Conservation (phyloP, 352 stramenopile species). For the Pythium scleroteichum region DNA sequence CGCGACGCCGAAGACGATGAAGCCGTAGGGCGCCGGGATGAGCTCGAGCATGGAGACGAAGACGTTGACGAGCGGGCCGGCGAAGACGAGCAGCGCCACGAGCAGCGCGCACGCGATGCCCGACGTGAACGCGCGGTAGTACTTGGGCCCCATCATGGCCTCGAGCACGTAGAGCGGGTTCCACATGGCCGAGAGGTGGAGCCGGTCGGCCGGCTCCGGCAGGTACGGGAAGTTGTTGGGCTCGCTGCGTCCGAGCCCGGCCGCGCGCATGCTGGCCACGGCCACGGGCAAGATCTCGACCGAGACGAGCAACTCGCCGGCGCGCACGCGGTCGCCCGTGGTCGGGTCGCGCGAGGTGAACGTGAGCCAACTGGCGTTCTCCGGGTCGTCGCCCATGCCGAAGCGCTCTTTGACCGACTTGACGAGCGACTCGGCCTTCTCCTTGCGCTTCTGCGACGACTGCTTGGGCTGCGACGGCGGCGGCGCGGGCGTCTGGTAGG, state of each 20-base stretch:
- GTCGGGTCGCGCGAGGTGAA: constrained; percentile 63
- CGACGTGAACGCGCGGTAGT: constrained; percentile 68
- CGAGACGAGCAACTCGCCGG: constrained; percentile 67
- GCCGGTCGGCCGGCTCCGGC: constrained; percentile 66
- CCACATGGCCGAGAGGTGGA: constrained; percentile 80
- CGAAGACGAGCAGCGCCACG: constrained; percentile 62
- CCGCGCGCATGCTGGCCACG: constrained; percentile 55
- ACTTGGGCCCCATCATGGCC: constrained; percentile 72
- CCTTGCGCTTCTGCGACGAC: constrained; percentile 42
- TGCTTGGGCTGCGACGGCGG: constrained; percentile 20
- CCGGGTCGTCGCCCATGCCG: constrained; percentile 75
- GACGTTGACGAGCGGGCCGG: constrained; percentile 71
- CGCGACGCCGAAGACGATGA: constrained; percentile 55
- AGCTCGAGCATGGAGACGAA: constrained; percentile 67
- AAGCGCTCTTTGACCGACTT: constrained; percentile 76
- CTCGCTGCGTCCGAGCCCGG: constrained; percentile 72
- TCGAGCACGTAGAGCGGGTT: constrained; percentile 83
- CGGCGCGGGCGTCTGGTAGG: constrained; percentile 10
- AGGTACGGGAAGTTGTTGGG: constrained; percentile 83
- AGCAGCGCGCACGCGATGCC: constrained; percentile 60
- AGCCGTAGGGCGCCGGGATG: constrained; percentile 55
- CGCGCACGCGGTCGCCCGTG: constrained; percentile 57
- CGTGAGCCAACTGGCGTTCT: constrained; percentile 76
- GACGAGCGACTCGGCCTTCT: constrained; percentile 66
- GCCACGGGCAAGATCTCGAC: constrained; percentile 72